Conservation (phyloP, 208 protist genomes). For the Leishmania braziliensis region DNA sequence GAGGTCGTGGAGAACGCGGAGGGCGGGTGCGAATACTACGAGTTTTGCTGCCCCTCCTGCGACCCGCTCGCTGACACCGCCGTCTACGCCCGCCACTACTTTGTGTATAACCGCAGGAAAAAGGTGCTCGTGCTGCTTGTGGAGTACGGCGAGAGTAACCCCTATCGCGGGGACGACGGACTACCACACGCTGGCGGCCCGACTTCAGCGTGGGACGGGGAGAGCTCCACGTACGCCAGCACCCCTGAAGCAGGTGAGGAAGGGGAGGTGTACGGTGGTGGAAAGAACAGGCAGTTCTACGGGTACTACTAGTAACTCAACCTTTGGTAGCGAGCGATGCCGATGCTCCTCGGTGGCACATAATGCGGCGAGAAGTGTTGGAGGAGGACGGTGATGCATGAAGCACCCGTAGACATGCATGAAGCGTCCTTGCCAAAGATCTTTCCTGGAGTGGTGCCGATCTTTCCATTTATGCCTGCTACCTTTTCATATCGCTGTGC, state of each 20-base stretch:
- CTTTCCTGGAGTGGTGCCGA: neutral
- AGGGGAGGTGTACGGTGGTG: conserved; percentile 28
- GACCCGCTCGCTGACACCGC: conserved; percentile 55
- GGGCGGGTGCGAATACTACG: conserved; percentile 73
- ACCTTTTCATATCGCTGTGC: neutral
- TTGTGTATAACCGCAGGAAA: conserved; percentile 66
- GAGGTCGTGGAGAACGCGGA: conserved; percentile 50
- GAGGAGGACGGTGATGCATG: neutral
- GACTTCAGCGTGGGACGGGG: conserved; percentile 19
- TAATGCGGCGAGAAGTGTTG: neutral
- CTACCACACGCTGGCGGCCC: conserved; percentile 18
- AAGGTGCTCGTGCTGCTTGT: conserved; percentile 67
- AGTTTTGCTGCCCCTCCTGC: conserved; percentile 68
- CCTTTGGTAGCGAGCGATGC: neutral
- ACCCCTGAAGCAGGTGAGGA: conserved; percentile 40
- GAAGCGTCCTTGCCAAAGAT: neutral
- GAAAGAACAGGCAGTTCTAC: conserved; percentile 70
- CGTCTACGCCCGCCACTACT: conserved; percentile 70
- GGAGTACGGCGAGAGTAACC: conserved; percentile 65
- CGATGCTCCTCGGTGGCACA: neutral
- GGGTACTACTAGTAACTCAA: conserved; percentile 30
- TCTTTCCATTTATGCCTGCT: neutral
- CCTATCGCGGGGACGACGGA: conserved; percentile 67
- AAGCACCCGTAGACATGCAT: neutral
- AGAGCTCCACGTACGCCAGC: conserved; percentile 33